phyloP scores from a whole-genome alignment of 2,329 filamentous ascomycete genomes.

The Fusarium brevicatenulatum region DNA sequence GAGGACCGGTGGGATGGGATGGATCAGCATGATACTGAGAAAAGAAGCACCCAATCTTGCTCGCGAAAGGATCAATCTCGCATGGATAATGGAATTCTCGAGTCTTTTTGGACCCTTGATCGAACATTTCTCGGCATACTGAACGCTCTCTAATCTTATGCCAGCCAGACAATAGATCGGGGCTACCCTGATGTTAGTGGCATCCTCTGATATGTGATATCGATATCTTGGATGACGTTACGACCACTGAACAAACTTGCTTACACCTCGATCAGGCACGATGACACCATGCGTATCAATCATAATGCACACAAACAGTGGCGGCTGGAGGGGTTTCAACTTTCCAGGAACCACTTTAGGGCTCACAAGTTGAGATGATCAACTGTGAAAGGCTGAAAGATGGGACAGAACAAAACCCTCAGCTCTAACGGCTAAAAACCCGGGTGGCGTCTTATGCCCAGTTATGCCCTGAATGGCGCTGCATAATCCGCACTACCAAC shows the following conservation, averaged over 20 bases:
- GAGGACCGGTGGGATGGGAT: slow-evolving; percentile 20
- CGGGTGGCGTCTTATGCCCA: slow-evolving; percentile 29
- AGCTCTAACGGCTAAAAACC: slow-evolving; percentile 14
- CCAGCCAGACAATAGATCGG: slow-evolving; percentile 14
- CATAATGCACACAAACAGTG: neutral
- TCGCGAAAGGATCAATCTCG: slow-evolving; percentile 16
- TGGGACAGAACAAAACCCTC: slow-evolving; percentile 8
- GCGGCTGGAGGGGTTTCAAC: neutral
- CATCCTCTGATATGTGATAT: slow-evolving; percentile 1
- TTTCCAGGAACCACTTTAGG: slow-evolving; percentile 16
- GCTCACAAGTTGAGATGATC: slow-evolving; percentile 11
- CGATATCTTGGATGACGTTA: neutral
- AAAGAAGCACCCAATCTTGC: slow-evolving; percentile 21
- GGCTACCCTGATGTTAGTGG: slow-evolving; percentile 3
- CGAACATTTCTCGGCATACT: slow-evolving; percentile 1
- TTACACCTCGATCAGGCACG: slow-evolving; percentile 10
- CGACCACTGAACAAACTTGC: slow-evolving; percentile 8
- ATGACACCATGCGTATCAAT: slow-evolving; percentile 15
- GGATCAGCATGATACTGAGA: slow-evolving; percentile 12
- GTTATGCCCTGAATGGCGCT: slow-evolving; percentile 31
- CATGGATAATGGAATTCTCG: slow-evolving; percentile 19
- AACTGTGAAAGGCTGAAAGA: slow-evolving; percentile 21
- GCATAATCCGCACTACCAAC: slow-evolving; percentile 28
- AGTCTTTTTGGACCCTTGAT: slow-evolving; percentile 17
- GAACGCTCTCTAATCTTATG: slow-evolving; percentile 5